Conservation (phyloP, 768 basidiomycete species). For the Austroboletus eburneus region DNA sequence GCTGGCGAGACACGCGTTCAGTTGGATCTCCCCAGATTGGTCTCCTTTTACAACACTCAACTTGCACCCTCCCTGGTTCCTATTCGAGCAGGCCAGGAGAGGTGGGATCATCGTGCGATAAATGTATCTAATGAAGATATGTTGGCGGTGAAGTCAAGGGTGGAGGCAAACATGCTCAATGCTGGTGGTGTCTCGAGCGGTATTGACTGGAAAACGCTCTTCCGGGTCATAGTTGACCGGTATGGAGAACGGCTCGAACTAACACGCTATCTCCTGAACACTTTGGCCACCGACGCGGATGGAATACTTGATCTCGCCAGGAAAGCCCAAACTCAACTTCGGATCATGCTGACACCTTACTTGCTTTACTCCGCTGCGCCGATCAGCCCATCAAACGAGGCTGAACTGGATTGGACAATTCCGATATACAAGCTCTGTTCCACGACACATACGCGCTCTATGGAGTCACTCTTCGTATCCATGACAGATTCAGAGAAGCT, state of each 20-base stretch:
- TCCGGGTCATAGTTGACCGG: conserved; percentile 29
- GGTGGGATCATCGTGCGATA: conserved; percentile 30
- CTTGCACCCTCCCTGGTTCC: conserved; percentile 29
- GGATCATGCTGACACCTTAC: conserved; percentile 29
- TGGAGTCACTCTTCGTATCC: background rate
- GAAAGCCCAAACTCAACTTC: conserved; percentile 21
- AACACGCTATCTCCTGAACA: conserved; percentile 20
- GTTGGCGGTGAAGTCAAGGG: background rate
- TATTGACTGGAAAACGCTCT: conserved; percentile 32
- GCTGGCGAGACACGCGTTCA: conserved; percentile 35
- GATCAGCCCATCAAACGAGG: background rate
- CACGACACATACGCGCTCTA: conserved; percentile 20
- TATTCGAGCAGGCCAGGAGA: conserved; percentile 20
- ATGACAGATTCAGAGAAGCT: conserved; percentile 29
- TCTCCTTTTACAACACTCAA: conserved; percentile 36
- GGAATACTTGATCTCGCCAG: conserved; percentile 6
- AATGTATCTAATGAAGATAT: conserved; percentile 26
- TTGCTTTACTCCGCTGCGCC: conserved; percentile 16
- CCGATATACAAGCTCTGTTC: conserved; percentile 30
- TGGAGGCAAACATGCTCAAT: conserved; percentile 7
- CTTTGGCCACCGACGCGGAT: background rate
- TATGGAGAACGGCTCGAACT: conserved; percentile 31
- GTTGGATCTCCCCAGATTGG: conserved; percentile 30
- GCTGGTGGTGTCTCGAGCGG: conserved; percentile 20
- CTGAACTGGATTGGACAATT: conserved; percentile 22